A percentile compares a stretch with the other conserved stretches of the same genome.
phyloP scores from a whole-genome alignment of 2,329 filamentous ascomycete species.

The Penicillium sp. region DNA sequence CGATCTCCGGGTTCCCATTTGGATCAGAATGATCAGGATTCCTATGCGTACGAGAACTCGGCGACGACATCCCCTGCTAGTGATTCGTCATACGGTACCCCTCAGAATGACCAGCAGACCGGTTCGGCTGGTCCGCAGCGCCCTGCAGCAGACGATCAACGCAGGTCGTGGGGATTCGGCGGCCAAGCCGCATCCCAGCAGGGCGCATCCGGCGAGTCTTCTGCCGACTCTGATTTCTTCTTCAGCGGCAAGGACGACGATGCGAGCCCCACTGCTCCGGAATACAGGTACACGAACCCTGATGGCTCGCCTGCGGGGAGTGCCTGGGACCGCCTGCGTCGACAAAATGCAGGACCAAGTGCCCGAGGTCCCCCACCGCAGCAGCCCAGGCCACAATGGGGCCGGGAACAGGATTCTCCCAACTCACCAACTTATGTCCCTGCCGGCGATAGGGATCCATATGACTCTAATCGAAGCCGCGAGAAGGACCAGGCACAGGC shows the following conservation, averaged over 20 bases:
- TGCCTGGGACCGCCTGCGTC: conserved; percentile 44
- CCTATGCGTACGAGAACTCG: conserved; percentile 5
- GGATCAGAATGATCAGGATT: conserved; percentile 8
- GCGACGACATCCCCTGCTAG: conserved; percentile 8
- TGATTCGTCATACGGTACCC: conserved; percentile 3
- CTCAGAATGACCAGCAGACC: background rate
- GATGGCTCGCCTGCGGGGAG: conserved; percentile 26
- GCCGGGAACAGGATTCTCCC: conserved; percentile 8
- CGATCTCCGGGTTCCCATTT: background rate
- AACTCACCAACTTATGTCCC: background rate
- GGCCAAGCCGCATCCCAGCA: background rate
- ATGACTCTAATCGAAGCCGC: conserved; percentile 26
- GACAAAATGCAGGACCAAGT: conserved; percentile 23
- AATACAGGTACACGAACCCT: conserved; percentile 29
- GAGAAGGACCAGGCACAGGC: conserved; percentile 45
- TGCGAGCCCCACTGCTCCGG: conserved; percentile 39
- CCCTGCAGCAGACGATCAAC: background rate
- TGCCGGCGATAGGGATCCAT: conserved; percentile 10
- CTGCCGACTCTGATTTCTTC: conserved; percentile 32
- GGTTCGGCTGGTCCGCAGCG: background rate
- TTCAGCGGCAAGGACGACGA: conserved; percentile 34
- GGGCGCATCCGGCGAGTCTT: background rate
- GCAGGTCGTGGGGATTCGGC: conserved; percentile 1
- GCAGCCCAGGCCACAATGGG: conserved; percentile 11
- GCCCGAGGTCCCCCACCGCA: conserved; percentile 3